These are phyloP conservation scores for Aspergillus leporis DNA, from an alignment of 495 filamentous ascomycete genomes.

Conservation along the genomic window DNA sequence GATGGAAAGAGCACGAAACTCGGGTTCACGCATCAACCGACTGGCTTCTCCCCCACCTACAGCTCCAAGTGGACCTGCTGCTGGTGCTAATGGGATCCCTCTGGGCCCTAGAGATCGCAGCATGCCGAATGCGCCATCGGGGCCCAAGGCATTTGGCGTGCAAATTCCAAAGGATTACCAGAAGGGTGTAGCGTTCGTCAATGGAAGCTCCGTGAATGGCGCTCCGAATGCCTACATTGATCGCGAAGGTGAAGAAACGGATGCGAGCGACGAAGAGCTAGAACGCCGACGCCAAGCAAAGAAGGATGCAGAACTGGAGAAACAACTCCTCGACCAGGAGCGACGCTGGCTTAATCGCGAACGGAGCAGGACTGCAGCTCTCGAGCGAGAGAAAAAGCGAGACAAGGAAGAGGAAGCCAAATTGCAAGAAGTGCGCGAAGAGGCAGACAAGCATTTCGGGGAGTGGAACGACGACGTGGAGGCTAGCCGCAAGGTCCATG, in stretches of 20 bases:
- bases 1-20: slow-evolving; percentile 73
- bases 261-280: slow-evolving; percentile 84
- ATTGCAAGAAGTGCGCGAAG: slow-evolving; percentile 59
- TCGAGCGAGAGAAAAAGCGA: slow-evolving; percentile 78
- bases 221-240: slow-evolving; percentile 50
- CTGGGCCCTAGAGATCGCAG: slow-evolving; percentile 75
- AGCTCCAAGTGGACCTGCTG: slow-evolving; percentile 71
- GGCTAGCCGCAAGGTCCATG: slow-evolving; percentile 65
- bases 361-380: slow-evolving; percentile 74
- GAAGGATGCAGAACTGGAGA: slow-evolving; percentile 72
- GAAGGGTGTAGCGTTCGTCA: slow-evolving; percentile 83
- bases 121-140: slow-evolving; percentile 75
- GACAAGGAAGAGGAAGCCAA: slow-evolving; percentile 69
- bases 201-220: slow-evolving; percentile 71
- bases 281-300: slow-evolving; percentile 71
- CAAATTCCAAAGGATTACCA: slow-evolving; percentile 78
- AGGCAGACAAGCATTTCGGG: slow-evolving; percentile 68
- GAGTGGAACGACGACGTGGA: slow-evolving; percentile 92
- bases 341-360: slow-evolving; percentile 89
- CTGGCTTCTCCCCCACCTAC: slow-evolving; percentile 66
- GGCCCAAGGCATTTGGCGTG: slow-evolving; percentile 69
- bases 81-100: slow-evolving; percentile 79
- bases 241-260: slow-evolving; percentile 83
- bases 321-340: slow-evolving; percentile 81
- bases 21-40: slow-evolving; percentile 64